phyloP scores from a whole-genome alignment of 176 grass and related monocot genomes.

The Puccinellia tenuiflora region DNA sequence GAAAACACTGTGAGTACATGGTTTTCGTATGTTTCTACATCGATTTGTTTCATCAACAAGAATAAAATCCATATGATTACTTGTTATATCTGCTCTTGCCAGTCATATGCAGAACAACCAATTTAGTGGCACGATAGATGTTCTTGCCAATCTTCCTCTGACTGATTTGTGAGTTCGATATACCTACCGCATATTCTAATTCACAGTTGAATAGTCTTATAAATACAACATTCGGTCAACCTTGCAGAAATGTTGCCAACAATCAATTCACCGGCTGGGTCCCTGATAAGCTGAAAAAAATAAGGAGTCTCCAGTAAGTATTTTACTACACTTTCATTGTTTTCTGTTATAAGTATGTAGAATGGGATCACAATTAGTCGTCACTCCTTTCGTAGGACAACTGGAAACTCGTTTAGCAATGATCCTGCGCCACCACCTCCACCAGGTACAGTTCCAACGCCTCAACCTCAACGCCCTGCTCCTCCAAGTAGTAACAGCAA shows the following conservation, averaged over 20 bases:
- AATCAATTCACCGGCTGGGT: slow-evolving; percentile 91
- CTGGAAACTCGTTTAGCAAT: slow-evolving; percentile 67
- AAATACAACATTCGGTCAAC: slow-evolving; percentile 20
- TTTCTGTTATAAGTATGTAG: neutral
- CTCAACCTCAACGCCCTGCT: slow-evolving; percentile 19
- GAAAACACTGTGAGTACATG: slow-evolving; percentile 63
- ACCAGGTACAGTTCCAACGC: slow-evolving; percentile 40
- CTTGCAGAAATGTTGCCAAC: slow-evolving; percentile 79
- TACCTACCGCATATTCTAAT: neutral
- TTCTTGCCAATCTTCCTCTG: slow-evolving; percentile 77
- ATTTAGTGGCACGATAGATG: slow-evolving; percentile 75
- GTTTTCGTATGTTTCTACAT: neutral
- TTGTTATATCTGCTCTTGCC: slow-evolving; percentile 10
- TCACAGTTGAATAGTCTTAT: neutral
- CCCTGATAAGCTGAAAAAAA: slow-evolving; percentile 72
- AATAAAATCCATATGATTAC: neutral
- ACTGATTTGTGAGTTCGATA: slow-evolving; percentile 64
- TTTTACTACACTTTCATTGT: neutral
- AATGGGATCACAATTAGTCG: slow-evolving; percentile 14
- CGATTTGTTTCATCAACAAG: neutral
- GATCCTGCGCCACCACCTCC: slow-evolving; percentile 71
- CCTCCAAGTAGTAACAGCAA: slow-evolving; percentile 19
- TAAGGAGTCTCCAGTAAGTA: slow-evolving; percentile 67
- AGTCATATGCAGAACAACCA: slow-evolving; percentile 95
- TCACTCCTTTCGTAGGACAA: slow-evolving; percentile 41